Evolutionary conservation across 257 asterid genomes (phyloP), one percentile per base, ranked within the genome.

Genomic region (Echium plantagineum): DNA sequence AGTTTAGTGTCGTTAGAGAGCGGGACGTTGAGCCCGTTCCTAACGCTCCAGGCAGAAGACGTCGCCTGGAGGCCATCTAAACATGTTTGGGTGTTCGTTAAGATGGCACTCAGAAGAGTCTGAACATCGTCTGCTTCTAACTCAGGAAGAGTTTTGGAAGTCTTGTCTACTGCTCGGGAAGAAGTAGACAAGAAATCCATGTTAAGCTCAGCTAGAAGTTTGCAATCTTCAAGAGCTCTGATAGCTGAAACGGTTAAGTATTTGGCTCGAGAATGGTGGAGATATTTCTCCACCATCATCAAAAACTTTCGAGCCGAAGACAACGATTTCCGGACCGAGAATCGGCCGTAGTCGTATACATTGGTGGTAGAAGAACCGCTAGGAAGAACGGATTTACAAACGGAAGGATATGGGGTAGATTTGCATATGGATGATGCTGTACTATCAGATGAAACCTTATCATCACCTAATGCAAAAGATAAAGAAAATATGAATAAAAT

Each of bases 1-100:
- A 85, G 79, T 30, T 76, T 80, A 5, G 94, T 78, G 62, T 85
- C 90, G 60, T 78, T 83, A 0, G 80, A 21, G 0, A 85, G 71
- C 1, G 85, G 90, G 18, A 71, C 6, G 13, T 67, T 9, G 49
- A 85, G 49, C 7, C 85, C 90, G 48, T 71, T 69, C 16, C 71
- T 64, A 7, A 76, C 21, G 57, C 81, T 80, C 90, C 85, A 82
- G 2, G 84, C 66, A 0, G 94, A 69, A 20, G 85, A 70, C 0
- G 87, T 70, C 1, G 63, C 72, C 15, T 68, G 80, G 15, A 85
- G 71, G 7, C 94, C 86, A 19, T 83, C 87, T 9, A 80, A 64
- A 71, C 90, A 85, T 1, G 90, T 85, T 9, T 82, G 80, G 0
- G 83, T 62, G 72, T 85, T 85, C 2, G 90, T 85, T 4, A 85